These are phyloP conservation scores for Excoecaria agallocha DNA, from an alignment of 345 rosid genomes.

Conservation along the genomic window DNA sequence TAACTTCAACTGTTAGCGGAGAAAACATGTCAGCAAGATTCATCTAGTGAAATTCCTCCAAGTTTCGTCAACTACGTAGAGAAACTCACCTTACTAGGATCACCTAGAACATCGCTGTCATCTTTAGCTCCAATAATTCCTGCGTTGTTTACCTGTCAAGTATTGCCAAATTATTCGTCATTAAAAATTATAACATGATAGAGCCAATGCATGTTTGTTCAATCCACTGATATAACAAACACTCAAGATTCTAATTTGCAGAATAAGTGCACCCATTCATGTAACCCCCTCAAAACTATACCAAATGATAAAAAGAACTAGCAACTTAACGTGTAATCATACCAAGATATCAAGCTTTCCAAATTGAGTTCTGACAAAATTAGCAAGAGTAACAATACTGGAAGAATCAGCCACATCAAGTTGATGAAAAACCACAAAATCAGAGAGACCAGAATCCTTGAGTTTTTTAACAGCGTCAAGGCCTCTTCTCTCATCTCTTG, in stretches of 20 bases:
- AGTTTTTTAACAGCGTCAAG: constrained; percentile 44
- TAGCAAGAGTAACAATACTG: constrained; percentile 34
- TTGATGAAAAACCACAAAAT: constrained; percentile 40
- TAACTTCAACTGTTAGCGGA: neutral
- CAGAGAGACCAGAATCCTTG: constrained; percentile 29
- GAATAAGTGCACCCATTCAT: neutral
- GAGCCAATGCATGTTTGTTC: no score
- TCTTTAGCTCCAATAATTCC: constrained; percentile 29
- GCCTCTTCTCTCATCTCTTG: constrained; percentile 30
- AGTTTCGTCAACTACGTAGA: no score
- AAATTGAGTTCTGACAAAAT: constrained; percentile 31
- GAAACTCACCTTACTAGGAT: constrained; percentile 20
- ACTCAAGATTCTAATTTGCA: neutral
- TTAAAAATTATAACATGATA: neutral
- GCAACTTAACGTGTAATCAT: neutral
- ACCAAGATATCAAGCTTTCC: constrained; percentile 56
- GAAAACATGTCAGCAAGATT: neutral
- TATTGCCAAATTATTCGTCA: neutral
- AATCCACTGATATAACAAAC: neutral
- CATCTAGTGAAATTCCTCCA: no score
- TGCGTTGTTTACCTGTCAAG: constrained; percentile 29
- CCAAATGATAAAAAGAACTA: no score
- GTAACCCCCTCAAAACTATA: no score
- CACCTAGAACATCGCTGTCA: constrained; percentile 22
- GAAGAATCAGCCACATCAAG: constrained; percentile 47